phyloP scores from a whole-genome alignment of 208 protist genomes.

The Acanthamoeba quina region DNA sequence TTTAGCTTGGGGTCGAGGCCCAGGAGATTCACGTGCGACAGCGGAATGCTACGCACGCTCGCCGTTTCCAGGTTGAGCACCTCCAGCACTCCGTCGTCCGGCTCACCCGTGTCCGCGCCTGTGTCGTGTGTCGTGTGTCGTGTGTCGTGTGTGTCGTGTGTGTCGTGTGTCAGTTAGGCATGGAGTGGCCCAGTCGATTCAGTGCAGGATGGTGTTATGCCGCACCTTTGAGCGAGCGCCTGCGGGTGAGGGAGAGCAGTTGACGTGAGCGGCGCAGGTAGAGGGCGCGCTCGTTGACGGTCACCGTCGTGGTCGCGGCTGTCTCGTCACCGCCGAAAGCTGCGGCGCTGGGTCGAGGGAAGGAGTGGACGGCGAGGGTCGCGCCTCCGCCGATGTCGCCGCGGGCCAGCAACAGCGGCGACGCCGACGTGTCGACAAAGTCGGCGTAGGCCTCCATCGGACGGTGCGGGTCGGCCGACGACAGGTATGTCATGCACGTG shows the following conservation, averaged over 20 bases:
- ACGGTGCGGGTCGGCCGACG: slow-evolving; percentile 42
- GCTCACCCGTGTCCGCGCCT: neutral
- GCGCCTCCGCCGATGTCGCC: neutral
- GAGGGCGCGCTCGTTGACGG: slow-evolving; percentile 46
- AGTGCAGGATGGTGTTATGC: neutral
- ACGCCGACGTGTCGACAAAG: neutral
- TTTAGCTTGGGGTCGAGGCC: neutral
- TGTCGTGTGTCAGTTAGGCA: neutral
- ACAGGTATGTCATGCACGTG: slow-evolving; percentile 6
- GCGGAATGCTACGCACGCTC: slow-evolving; percentile 61
- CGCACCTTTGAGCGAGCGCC: slow-evolving; percentile 1
- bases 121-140: neutral
- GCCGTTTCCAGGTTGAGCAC: slow-evolving; percentile 19
- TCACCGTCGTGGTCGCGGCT: neutral
- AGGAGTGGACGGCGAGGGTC: neutral
- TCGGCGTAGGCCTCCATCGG: slow-evolving; percentile 37
- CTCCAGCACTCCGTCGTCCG: slow-evolving; percentile 35
- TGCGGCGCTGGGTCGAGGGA: neutral
- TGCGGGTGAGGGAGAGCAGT: slow-evolving; percentile 25
- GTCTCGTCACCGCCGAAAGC: neutral
- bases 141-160: no score
- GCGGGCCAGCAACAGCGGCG: neutral
- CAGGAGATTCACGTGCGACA: slow-evolving; percentile 36
- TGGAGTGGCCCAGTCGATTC: neutral
- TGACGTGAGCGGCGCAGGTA: slow-evolving; percentile 45